phyloP scores from a whole-genome alignment of 164 flowering plant species.

The Nymphaea thermarum region DNA sequence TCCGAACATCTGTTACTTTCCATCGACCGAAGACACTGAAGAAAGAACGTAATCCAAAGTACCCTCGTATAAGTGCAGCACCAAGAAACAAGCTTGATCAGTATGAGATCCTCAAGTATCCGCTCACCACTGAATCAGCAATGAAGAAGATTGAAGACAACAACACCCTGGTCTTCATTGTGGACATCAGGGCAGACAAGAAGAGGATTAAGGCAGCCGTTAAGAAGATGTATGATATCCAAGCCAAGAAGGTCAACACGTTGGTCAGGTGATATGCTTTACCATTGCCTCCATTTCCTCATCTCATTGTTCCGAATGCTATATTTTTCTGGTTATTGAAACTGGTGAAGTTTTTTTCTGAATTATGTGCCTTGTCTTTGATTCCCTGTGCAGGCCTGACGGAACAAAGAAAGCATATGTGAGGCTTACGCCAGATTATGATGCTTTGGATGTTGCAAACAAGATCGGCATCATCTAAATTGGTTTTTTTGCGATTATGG shows the following conservation, averaged over 20 bases:
- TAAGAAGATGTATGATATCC: slow-evolving; percentile 26
- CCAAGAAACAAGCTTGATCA: slow-evolving; percentile 19
- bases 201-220: slow-evolving; percentile 27
- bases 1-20: slow-evolving; percentile 10
- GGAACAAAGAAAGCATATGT: slow-evolving; percentile 9
- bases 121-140: slow-evolving; percentile 28
- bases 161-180: slow-evolving; percentile 30
- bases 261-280: slow-evolving; percentile 18
- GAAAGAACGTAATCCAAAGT: slow-evolving; percentile 12
- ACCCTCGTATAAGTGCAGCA: slow-evolving; percentile 18
- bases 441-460: slow-evolving; percentile 10
- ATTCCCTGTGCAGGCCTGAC: background rate
- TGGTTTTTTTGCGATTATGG: background rate
- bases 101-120: slow-evolving; percentile 19
- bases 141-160: slow-evolving; percentile 34
- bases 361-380: background rate
- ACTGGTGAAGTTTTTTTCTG: background rate
- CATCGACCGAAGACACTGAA: slow-evolving; percentile 14
- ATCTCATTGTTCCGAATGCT: no score
- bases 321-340: no score
- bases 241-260: slow-evolving; percentile 29
- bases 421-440: slow-evolving; percentile 7
- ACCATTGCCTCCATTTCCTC: no score
- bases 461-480: slow-evolving; percentile 4
- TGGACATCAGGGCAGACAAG: slow-evolving; percentile 25